Conservation (phyloP, 2,329 filamentous ascomycete species). For the Fusarium oxysporum region DNA sequence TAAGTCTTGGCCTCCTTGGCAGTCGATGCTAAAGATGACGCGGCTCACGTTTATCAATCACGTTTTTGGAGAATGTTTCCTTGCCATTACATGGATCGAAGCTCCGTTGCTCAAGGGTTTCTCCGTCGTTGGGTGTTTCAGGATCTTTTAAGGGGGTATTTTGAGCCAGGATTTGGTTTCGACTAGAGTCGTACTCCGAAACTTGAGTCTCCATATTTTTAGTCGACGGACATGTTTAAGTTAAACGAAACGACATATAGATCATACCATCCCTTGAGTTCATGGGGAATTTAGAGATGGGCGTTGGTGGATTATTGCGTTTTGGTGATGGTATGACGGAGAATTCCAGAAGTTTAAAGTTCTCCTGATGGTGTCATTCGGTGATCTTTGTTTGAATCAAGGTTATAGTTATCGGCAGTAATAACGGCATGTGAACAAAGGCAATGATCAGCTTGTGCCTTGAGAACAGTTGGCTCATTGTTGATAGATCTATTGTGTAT, state of each 20-base stretch:
- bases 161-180: slow-evolving; percentile 34
- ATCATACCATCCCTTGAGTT: neutral
- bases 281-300: neutral
- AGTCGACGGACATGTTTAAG: slow-evolving; percentile 1
- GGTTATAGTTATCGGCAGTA: neutral
- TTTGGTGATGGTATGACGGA: slow-evolving; percentile 27
- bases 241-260: slow-evolving; percentile 17
- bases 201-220: slow-evolving; percentile 22
- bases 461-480: neutral
- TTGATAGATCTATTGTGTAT: neutral
- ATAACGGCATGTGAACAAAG: neutral
- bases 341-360: slow-evolving; percentile 1
- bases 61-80: slow-evolving; percentile 38
- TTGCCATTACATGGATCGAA: slow-evolving; percentile 19
- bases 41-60: slow-evolving; percentile 37
- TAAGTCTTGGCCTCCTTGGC: slow-evolving; percentile 9
- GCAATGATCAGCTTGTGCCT: neutral
- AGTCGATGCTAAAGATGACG: slow-evolving; percentile 35
- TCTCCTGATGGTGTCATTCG: slow-evolving; percentile 17
- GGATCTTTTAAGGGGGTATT: slow-evolving; percentile 28
- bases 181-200: slow-evolving; percentile 11
- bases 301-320: slow-evolving; percentile 18
- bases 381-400: neutral
- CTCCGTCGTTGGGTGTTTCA: slow-evolving; percentile 42
- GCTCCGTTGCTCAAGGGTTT: slow-evolving; percentile 11